Evolutionary conservation across 306 rosid genomes (phyloP), one percentile per base, ranked within the genome.

Genomic region (Acmispon strigosus): DNA sequence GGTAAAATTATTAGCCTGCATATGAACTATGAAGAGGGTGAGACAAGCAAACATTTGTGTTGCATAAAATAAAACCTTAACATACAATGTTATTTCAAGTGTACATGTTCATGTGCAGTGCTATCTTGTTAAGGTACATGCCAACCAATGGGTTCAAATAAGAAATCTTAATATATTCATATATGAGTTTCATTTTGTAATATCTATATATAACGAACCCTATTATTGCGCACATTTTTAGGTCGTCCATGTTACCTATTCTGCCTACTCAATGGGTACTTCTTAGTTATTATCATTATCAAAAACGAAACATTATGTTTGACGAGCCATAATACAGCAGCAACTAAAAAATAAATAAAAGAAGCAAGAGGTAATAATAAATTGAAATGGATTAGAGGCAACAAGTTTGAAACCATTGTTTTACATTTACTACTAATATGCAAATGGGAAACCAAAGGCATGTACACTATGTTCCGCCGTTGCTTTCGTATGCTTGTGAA

Each of bases 61-160:
- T 10, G 6, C 6, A 42, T 12, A 65, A 44, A 64, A 22, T 44
- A 45, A 14, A 45, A 14, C 36, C 41, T 8, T 22, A 64, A 24
- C 16, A 15, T 27, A 66, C 15, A 57, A 50, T 59, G 69, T 48
- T 59, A 17, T 48, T 43, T 72, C 43, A 19, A 24, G 42, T 55
- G 19, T 58, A 58, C 67, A 71, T 17, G 2, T 47, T 27, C 72
- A 74, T 41, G 78, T 74, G 78, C 41, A 27, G n/a, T 52, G 49
- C 42, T 16, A 52, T 52, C 34, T 10, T 41, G 34, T 51, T n/a
- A 55, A 39, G 64, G 10, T 74, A 16, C 36, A 20, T 41, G 15
- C 45, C 53, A 16, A 32, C n/a, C 6, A 11, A 22, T 20, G 10
- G 39, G 36, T 56, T 36, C 11, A 66, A 18, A 17, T 47, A 45